Evolutionary conservation across 225 moss, liverwort and hornwort genomes (phyloP), one percentile per base, ranked within the genome.

Genomic region (Physcomitrium patens): DNA sequence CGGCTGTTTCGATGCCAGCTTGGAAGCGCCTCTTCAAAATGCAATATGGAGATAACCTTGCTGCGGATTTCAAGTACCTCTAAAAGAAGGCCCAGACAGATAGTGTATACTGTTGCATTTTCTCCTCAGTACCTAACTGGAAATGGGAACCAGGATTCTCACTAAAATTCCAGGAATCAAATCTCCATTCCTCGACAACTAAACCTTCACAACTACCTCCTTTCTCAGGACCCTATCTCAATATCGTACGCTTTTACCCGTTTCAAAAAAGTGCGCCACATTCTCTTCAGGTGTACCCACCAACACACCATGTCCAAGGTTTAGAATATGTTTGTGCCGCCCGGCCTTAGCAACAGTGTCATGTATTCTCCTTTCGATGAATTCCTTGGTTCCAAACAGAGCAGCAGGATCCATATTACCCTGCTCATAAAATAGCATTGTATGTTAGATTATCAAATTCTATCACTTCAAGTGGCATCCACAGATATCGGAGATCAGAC

Each of bases 261-360:
- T 86, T 80, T 97, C 97, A 81, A 97, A 97, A 76, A 97, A 97
- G 79, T 97, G 93, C 12, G 97, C 97, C 69, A 97, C 97, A 53
- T 89, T 92, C 72, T 93, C 94, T 81, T 97, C 97, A 2, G 97
- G 94, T 16, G 97, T 97, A 60, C 94, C 97, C 44, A 97, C 97
- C 68, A 97, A 78, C 18, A 97, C 97, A 9, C 97, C 97, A 65
- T 97, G 97, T 59, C 97, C 97, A 52, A 97, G 91, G 52, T 97
- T 97, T 45, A 97, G 84, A 19, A 97, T 89, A 67, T 97, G 97
- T 71, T 91, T 94, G 77, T 88, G 79, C n/a, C 85, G 85, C 67
- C 97, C 97, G 22, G 97, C 97, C 82, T 97, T 94, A 17, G 85
- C 86, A 70, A 94, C 91, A 12, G 91, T 91, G 60, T 94, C 92